phyloP scores from a whole-genome alignment of 495 filamentous ascomycete genomes.

The Talaromyces proteolyticus region DNA sequence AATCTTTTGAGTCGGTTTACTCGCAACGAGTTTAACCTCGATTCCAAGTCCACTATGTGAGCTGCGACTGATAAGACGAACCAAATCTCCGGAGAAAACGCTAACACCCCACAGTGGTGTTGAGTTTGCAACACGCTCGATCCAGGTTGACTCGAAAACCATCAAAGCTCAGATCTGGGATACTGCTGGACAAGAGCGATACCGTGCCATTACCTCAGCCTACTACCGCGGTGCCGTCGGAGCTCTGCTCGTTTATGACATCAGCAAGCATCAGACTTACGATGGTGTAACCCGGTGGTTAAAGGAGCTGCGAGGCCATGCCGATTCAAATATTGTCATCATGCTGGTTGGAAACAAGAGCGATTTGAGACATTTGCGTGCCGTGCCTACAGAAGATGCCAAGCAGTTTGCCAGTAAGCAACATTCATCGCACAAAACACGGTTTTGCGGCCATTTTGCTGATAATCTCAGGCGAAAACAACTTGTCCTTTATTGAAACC shows the following conservation, averaged over 20 bases:
- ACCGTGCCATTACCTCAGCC: slow-evolving; percentile 96
- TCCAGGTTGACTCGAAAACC: slow-evolving; percentile 98
- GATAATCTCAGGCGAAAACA: slow-evolving; percentile 71
- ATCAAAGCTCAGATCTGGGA: slow-evolving; percentile 99
- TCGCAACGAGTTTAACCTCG: slow-evolving; percentile 99
- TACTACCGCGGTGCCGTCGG: slow-evolving; percentile 98
- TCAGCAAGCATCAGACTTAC: slow-evolving; percentile 98
- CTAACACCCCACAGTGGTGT: slow-evolving; percentile 51
- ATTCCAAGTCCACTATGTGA: slow-evolving; percentile 95
- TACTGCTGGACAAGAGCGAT: slow-evolving; percentile 97
- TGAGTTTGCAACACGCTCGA: slow-evolving; percentile 97
- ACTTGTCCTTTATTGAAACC: slow-evolving; percentile 97
- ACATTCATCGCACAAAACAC: neutral
- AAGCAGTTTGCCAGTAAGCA: slow-evolving; percentile 94
- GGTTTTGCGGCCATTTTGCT: slow-evolving; percentile 8
- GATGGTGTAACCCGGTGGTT: slow-evolving; percentile 99
- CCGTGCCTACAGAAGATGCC: slow-evolving; percentile 96
- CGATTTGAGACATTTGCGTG: slow-evolving; percentile 96
- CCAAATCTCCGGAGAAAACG: neutral
- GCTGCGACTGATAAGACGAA: neutral
- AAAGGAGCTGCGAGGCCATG: slow-evolving; percentile 97
- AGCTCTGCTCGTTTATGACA: slow-evolving; percentile 97
- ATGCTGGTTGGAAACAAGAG: slow-evolving; percentile 99
- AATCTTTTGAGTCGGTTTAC: slow-evolving; percentile 99
- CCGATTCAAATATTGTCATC: slow-evolving; percentile 98